Base-by-base conservation (phyloP, 108 stramenopile genomes). In the Nannochloropsis gaditana region DNA sequence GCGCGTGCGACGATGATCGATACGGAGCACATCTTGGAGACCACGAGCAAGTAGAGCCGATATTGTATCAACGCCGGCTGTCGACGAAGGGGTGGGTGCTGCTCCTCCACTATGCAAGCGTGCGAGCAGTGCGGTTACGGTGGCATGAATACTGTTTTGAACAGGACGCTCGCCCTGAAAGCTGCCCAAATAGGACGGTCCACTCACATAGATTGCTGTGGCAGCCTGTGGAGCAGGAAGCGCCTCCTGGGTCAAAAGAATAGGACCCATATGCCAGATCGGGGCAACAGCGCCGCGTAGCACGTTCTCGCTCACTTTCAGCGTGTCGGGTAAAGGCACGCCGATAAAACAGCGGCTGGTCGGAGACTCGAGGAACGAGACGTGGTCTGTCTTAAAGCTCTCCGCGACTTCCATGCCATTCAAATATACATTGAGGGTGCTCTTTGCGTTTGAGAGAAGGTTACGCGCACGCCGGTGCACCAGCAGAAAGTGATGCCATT, bases 281-380 rank as follows among this genome's bases (percentile, higher is more conserved):
- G 59, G 59, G 59, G 59, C 59, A 73, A 73, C 59, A n/a, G 59
- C 59, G 59, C 59, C 59, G n/a, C 59, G 59, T 15, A 73, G 59
- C 4, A 73, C 59, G 59, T n/a, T 73, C n/a, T 73, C 59, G 59
- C n/a, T 73, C 19, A 73, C 59, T n/a, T 73, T 73, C 19, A 73
- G 59, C 4, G 59, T 73, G n/a, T 73, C 59, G 59, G 59, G 59
- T n/a, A 73, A n/a, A 6, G 59, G 59, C 59, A 73, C 59, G n/a
- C 59, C 59, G n/a, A 73, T 73, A 73, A 73, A 73, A n/a, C 59
- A 73, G 19, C 59, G 59, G 59, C 59, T 73, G 2, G 59, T 73
- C n/a, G 59, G 59, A n/a, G 59, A 73, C 59, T 73, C 59, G n/a
- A 73, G 59, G 59, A 73, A 73, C 19, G 59, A 73, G n/a, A 73